Percentiles rank a stretch among this genome's conserved stretches.
phyloP scores from a whole-genome alignment of 176 grass and related monocot genomes.

The Carex scoparia region DNA sequence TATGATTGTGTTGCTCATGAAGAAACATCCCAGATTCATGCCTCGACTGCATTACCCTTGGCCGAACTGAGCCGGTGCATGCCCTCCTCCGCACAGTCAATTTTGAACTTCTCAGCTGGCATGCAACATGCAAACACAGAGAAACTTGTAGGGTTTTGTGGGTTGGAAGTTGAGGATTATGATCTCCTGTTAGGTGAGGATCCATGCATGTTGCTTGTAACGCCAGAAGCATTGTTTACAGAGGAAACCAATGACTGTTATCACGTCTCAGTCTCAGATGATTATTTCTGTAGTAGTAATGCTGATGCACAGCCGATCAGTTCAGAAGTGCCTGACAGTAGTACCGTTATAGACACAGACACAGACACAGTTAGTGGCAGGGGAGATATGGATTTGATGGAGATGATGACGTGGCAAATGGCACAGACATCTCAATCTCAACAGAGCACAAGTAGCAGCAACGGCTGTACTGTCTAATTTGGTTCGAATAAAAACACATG shows the following conservation, averaged over 20 bases:
- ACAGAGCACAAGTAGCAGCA: slow-evolving; percentile 18
- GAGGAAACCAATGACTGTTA: not conserved
- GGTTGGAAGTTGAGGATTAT: not conserved
- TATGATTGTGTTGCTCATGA: not conserved
- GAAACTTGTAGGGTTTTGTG: slow-evolving; percentile 15
- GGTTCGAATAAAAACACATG: not conserved
- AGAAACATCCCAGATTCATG: not conserved
- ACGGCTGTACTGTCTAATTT: slow-evolving; percentile 11
- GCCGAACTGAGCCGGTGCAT: not conserved
- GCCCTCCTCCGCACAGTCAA: not conserved
- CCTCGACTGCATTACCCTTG: not conserved
- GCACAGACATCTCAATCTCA: slow-evolving; percentile 18
- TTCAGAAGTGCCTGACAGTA: not conserved
- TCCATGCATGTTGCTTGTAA: not conserved
- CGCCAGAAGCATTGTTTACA: not conserved
- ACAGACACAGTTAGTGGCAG: slow-evolving; percentile 9
- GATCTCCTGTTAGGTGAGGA: slow-evolving; percentile 3
- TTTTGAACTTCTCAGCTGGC: slow-evolving; percentile 1
- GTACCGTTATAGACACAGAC: not conserved
- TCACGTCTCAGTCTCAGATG: not conserved
- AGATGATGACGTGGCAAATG: slow-evolving; percentile 43
- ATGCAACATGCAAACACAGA: not conserved
- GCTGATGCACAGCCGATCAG: not conserved
- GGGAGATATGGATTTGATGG: slow-evolving; percentile 42
- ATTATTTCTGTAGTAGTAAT: not conserved